Conservation (phyloP, 2,329 filamentous ascomycete species). For the Colletotrichum acutatum region DNA sequence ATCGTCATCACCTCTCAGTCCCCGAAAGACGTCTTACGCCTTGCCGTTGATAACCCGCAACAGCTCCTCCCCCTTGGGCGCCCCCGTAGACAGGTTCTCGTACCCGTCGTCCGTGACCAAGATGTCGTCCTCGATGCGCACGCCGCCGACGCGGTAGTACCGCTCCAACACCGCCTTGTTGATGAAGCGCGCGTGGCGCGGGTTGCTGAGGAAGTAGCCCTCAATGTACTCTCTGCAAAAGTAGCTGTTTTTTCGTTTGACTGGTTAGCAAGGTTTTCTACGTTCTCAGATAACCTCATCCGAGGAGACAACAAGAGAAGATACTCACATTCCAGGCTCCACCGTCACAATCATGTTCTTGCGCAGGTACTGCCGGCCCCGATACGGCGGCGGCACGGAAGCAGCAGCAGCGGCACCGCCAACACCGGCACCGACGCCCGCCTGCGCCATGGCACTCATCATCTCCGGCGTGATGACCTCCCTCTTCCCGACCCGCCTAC, state of each 20-base stretch:
- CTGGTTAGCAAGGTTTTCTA: constrained; percentile 1
- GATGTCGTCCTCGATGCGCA: constrained; percentile 92
- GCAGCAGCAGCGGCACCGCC: constrained; percentile 4
- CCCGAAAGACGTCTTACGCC: not conserved
- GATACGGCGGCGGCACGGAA: constrained; percentile 42
- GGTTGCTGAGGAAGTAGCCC: constrained; percentile 71
- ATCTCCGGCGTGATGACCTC: constrained; percentile 51
- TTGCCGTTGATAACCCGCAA: constrained; percentile 67
- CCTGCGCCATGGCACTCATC: constrained; percentile 43
- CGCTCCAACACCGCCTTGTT: constrained; percentile 71
- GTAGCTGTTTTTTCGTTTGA: constrained; percentile 60
- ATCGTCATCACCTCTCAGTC: not conserved
- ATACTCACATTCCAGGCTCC: constrained; percentile 75
- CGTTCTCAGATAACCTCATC: too few relatives aligned
- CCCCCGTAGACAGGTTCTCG: constrained; percentile 81
- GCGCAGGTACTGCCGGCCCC: constrained; percentile 55
- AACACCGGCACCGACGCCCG: constrained; percentile 17
- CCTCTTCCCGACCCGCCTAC: constrained; percentile 52
- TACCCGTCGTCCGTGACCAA: constrained; percentile 81
- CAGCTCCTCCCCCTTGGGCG: constrained; percentile 80
- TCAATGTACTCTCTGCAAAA: constrained; percentile 81
- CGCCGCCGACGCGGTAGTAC: constrained; percentile 85
- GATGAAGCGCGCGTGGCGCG: constrained; percentile 71
- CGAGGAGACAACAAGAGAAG: too few relatives aligned
- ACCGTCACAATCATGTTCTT: constrained; percentile 80